Base-by-base conservation (phyloP, 2,329 filamentous ascomycete genomes). In the Aciculosporium take region DNA sequence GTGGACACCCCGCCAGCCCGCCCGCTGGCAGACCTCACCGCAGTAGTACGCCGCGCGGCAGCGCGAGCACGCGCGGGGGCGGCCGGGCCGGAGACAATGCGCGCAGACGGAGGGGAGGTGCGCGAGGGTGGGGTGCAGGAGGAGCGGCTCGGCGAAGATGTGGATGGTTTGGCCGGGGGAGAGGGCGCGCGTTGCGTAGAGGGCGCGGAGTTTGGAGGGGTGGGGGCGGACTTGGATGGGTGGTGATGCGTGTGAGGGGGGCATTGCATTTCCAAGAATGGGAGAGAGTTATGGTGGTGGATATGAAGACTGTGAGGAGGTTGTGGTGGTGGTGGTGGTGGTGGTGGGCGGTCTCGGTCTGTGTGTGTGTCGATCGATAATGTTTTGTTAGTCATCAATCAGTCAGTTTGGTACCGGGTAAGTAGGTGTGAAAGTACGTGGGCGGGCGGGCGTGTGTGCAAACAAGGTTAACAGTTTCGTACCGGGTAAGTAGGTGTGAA, bases 41-140 rank as follows among this genome's bases (percentile, higher is more conserved):
- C 76, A 80, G 62, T 80, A 80, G 21, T 60, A 64, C 3, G 66
- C 64, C 1, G 66, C 61, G 23, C 61, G 65, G 58, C 76, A 80
- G 37, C 62, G 67, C 0, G 67, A 67, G 56, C 76, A 80, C 18
- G 64, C 61, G 32, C 52, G 53, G 20, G 53, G 51, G 25, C 42
- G 42, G 34, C 51, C 49, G 23, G 49, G 40, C 29, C 47, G 49
- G 23, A 74, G 61, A 55, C 72, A 76, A 58, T 67, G 57, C 46
- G 65, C 65, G 61, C 74, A 78, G 25, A 65, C 61, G 13, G 52
- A 48, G 3, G 51, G 38, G 42, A 68, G 60, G 45, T 62, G 60
- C 5, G 61, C 54, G 29, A 61, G 60, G 31, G 66, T 61, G 3
- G 73, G 68, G 20, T 75, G 59, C 15, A 69, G 66, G 35, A 75